Evolutionary conservation across 331 rosid genomes (phyloP), one percentile per base, ranked within the genome.

Genomic region (Acacia concinna): DNA sequence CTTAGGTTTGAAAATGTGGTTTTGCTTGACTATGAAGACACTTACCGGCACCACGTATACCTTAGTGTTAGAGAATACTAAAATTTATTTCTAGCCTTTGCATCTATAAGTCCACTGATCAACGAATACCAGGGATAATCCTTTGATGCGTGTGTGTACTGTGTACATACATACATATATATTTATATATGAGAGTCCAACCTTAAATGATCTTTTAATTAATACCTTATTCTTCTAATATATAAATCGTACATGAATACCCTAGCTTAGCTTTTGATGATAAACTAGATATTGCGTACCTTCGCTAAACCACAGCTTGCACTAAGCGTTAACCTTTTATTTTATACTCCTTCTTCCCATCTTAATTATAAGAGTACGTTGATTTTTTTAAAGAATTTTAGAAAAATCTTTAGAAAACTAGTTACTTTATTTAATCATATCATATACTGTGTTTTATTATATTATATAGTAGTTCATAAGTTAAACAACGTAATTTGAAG

Each of bases 1-100:
- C 82, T 86, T 90, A 84, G 91, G 91, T 82, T 81, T 87, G 91
- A 86, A 57, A 82, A 79, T 70, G 35, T 13, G 1, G 46, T 32
- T 17, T 76, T 64, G 65, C 87, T 85, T 80, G 56, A 66, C 49
- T 71, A 28, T 32, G 71, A 82, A 84, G 88, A 77, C 80, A 84
- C 78, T 34, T 8, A 60, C 1, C 8, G 52, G 23, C 65, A 67
- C 78, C 64, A n/a, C 62, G 28, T 54, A 65, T 38, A 17, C 13
- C n/a, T n/a, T 41, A n/a, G 20, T 11, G 34, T 38, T 68, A 5
- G 0, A 40, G 31, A 38, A 40, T 38, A n/a, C 21, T 4, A n/a
- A 21, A 20, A 9, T 68, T 68, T 37, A 38, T 68, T 40, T 40
- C 49, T 68, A 68, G 9, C 31, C 73, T 5, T 5, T 23, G 35